Percentiles rank a stretch among this genome's conserved stretches.
Conservation (phyloP, 345 rosid genomes). For the Theobroma cacao region DNA sequence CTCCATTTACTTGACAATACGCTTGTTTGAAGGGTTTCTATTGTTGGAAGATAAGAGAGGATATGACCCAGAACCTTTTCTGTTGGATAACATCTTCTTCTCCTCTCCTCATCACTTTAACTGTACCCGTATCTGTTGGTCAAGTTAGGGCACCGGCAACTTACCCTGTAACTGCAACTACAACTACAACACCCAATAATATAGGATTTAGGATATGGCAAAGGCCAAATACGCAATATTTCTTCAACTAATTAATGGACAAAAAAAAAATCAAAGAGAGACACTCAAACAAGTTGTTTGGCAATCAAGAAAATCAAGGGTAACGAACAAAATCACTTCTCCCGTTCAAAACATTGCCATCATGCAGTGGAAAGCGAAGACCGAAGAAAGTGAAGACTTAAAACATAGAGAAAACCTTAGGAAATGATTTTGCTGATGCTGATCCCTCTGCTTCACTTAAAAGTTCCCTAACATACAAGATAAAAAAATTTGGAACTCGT, state of each 20-base stretch:
- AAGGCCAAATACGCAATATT: too few relatives aligned
- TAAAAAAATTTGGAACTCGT: too few relatives aligned
- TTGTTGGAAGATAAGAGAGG: neutral
- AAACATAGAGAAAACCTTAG: too few relatives aligned
- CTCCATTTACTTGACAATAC: constrained; percentile 2
- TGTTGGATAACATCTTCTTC: neutral
- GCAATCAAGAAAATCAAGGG: neutral
- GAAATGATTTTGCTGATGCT: too few relatives aligned
- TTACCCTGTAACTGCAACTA: neutral
- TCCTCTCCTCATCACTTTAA: too few relatives aligned
- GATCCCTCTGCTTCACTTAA: too few relatives aligned
- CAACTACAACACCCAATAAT: neutral
- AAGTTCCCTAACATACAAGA: neutral
- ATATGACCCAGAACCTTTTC: neutral
- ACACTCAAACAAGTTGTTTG: neutral
- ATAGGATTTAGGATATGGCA: too few relatives aligned
- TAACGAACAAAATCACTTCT: too few relatives aligned
- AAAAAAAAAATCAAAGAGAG: neutral
- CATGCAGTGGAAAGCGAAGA: too few relatives aligned
- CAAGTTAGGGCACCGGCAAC: too few relatives aligned
- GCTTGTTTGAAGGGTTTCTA: neutral
- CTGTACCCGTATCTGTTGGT: neutral
- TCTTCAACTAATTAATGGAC: neutral
- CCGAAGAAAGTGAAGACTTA: too few relatives aligned
- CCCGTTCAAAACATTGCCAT: too few relatives aligned